phyloP scores from a whole-genome alignment of 352 stramenopile genomes.

The Phytophthora fragariae region DNA sequence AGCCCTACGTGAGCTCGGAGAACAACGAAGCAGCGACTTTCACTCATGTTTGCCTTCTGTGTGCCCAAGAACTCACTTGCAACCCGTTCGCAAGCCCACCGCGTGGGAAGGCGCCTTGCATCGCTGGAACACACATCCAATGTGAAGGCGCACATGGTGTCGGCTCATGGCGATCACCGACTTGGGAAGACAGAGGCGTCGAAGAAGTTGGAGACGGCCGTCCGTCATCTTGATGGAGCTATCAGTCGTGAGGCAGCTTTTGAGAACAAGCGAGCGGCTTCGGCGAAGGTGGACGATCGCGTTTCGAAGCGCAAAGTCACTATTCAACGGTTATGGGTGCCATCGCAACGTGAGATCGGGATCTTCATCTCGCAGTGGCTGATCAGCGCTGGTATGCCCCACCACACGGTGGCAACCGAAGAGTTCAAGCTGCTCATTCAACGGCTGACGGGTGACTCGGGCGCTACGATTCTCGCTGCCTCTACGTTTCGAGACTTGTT shows the following conservation, averaged over 20 bases:
- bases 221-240: not conserved
- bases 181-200: not conserved
- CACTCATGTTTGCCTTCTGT: constrained; percentile 10
- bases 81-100: not conserved
- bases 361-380: constrained; percentile 7
- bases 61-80: not conserved
- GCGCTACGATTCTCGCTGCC: not conserved
- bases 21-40: not conserved
- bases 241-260: not conserved
- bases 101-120: not conserved
- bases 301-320: not conserved
- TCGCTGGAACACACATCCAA: not conserved
- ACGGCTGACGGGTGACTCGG: not conserved
- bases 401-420: not conserved
- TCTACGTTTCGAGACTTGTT: constrained; percentile 9
- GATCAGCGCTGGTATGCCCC: constrained; percentile 10
- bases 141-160: not conserved
- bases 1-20: not conserved
- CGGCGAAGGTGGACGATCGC: not conserved
- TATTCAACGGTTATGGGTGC: not conserved
- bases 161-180: not conserved
- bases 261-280: not conserved
- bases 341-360: not conserved
- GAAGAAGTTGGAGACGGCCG: not conserved
- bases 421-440: constrained; percentile 1